These are phyloP conservation scores for Oxyria digyna DNA, from an alignment of 148 eudicot species.

Conservation along the genomic window DNA sequence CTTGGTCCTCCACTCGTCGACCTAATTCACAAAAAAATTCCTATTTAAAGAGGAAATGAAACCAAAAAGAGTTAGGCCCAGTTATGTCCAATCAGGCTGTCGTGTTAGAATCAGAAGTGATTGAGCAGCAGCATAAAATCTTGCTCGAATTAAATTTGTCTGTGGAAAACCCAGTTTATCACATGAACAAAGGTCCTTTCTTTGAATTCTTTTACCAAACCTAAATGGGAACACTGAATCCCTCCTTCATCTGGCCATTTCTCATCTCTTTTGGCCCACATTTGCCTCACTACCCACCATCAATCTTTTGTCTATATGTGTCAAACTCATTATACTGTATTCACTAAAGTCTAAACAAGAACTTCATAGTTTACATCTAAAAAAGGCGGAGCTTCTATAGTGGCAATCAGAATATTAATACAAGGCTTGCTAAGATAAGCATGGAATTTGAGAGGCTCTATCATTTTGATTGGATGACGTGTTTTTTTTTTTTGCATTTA, in stretches of 20 bases:
- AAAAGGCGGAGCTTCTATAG: too few species aligned
- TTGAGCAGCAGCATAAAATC: not conserved
- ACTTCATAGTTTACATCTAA: too few species aligned
- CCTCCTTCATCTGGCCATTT: not conserved
- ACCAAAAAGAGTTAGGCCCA: not conserved
- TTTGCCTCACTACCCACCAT: not conserved
- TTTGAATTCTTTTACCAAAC: not conserved
- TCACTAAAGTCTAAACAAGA: too few species aligned
- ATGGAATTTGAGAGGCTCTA: too few species aligned
- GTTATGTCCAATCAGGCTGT: not conserved
- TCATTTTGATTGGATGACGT: too few species aligned
- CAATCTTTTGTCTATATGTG: not conserved
- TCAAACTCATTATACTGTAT: not conserved
- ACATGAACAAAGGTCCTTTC: slow-evolving; percentile 6
- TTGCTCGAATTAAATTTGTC: slow-evolving; percentile 1
- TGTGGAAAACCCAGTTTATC: not conserved
- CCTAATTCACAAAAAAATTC: not conserved
- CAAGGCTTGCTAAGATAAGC: too few species aligned
- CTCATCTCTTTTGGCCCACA: not conserved
- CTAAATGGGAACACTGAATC: not conserved
- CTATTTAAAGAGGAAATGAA: not conserved
- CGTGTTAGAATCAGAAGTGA: not conserved
- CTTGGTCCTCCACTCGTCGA: not conserved
- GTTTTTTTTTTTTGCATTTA: too few species aligned
- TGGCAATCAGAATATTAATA: too few species aligned